phyloP scores from a whole-genome alignment of 768 basidiomycete genomes.

The Calocera cornea region DNA sequence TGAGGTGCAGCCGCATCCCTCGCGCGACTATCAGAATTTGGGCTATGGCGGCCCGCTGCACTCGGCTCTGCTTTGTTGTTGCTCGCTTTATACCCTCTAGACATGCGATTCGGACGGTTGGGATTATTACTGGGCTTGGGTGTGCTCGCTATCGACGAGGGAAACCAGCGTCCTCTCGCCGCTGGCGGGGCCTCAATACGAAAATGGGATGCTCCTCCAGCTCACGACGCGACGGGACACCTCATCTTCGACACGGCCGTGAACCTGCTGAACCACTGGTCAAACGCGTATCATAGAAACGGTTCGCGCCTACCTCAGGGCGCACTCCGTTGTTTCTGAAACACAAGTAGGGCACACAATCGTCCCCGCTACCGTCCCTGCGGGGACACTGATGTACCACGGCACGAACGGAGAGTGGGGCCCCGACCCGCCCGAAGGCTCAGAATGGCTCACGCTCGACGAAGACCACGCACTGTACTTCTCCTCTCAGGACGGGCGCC shows the following conservation, averaged over 20 bases:
- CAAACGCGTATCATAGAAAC: neutral
- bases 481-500: constrained; percentile 11
- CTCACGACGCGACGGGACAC: neutral
- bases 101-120: too few relatives aligned
- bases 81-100: too few relatives aligned
- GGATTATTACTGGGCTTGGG: neutral
- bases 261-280: neutral
- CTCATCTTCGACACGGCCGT: neutral
- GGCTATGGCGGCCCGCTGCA: too few relatives aligned
- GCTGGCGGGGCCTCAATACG: neutral
- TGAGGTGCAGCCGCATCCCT: too few relatives aligned
- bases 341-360: neutral
- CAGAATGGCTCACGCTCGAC: constrained; percentile 22
- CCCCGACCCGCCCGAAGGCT: constrained; percentile 6
- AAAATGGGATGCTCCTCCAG: neutral
- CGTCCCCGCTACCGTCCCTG: neutral
- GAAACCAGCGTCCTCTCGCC: neutral
- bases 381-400: constrained; percentile 16
- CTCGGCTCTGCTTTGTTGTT: too few relatives aligned
- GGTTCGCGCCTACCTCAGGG: neutral
- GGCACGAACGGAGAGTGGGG: constrained; percentile 13
- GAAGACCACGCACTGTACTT: constrained; percentile 19
- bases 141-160: neutral
- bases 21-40: too few relatives aligned
- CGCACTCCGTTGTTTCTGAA: neutral